Conservation (phyloP, 1,284 basidiomycete species). For the Ceratobasidium sp. region DNA sequence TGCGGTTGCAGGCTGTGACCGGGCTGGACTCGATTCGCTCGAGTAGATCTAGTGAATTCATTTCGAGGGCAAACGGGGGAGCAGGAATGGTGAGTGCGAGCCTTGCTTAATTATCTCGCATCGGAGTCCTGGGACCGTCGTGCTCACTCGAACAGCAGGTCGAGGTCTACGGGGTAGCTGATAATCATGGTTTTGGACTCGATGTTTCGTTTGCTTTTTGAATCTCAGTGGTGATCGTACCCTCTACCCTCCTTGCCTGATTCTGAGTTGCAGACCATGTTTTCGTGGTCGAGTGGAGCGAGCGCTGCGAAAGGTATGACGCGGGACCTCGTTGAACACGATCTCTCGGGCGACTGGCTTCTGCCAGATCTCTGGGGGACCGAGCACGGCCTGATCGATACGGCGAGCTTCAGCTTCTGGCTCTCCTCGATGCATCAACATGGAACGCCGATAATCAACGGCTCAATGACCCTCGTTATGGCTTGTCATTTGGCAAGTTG, state of each 20-base stretch:
- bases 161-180: conserved; percentile 12
- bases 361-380: not conserved
- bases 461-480: conserved; percentile 5
- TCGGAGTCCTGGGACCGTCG: conserved; percentile 27
- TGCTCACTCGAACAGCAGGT: conserved; percentile 9
- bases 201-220: conserved; percentile 37
- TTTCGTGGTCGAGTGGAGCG: not conserved
- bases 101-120: not conserved
- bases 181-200: conserved; percentile 7
- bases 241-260: conserved; percentile 15
- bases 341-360: not conserved
- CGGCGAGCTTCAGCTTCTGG: conserved; percentile 5
- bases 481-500: conserved; percentile 11
- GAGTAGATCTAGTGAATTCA: conserved; percentile 1
- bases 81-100: not conserved
- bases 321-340: conserved; percentile 11
- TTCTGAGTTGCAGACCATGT: not conserved
- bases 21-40: conserved; percentile 12
- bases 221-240: conserved; percentile 26
- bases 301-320: conserved; percentile 5
- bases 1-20: conserved; percentile 34
- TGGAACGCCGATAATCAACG: not conserved
- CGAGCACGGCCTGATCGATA: not conserved
- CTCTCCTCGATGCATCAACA: conserved; percentile 10
- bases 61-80: conserved; percentile 9